These are phyloP conservation scores for Boletus insuetus DNA, from an alignment of 768 basidiomycete genomes.

Conservation along the genomic window DNA sequence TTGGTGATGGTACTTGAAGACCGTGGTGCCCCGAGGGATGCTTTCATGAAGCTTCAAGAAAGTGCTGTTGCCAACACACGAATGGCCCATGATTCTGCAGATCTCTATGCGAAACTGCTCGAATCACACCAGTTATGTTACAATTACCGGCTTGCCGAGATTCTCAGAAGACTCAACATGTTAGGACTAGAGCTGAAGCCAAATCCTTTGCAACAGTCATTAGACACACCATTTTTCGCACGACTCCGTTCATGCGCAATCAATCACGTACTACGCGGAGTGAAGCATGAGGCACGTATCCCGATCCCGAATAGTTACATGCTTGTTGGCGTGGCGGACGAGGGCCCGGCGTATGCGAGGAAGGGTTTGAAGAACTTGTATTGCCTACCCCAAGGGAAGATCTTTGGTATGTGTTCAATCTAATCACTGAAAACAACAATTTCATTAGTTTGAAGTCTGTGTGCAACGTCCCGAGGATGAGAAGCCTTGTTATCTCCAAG, in stretches of 20 bases:
- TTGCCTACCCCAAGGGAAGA: slow-evolving; percentile 51
- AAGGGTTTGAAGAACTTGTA: slow-evolving; percentile 54
- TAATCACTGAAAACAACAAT: neutral
- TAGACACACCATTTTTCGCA: slow-evolving; percentile 57
- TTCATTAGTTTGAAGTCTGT: slow-evolving; percentile 43
- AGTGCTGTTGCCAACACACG: slow-evolving; percentile 52
- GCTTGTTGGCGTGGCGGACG: slow-evolving; percentile 81
- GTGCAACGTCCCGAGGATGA: slow-evolving; percentile 50
- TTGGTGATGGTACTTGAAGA: slow-evolving; percentile 80
- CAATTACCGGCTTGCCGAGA: slow-evolving; percentile 47
- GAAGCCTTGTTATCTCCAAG: slow-evolving; percentile 55
- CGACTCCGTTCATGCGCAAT: slow-evolving; percentile 59
- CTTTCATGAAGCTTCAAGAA: slow-evolving; percentile 63
- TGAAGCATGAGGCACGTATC: slow-evolving; percentile 77
- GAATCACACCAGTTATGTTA: slow-evolving; percentile 44
- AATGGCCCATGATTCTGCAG: slow-evolving; percentile 57
- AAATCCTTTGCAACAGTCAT: slow-evolving; percentile 29
- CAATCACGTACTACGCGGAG: slow-evolving; percentile 62
- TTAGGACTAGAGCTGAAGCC: slow-evolving; percentile 48
- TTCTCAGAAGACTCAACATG: slow-evolving; percentile 49
- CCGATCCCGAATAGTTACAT: slow-evolving; percentile 64
- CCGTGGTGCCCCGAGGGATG: slow-evolving; percentile 55
- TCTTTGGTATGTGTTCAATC: slow-evolving; percentile 53
- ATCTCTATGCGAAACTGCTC: slow-evolving; percentile 48
- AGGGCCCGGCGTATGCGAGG: slow-evolving; percentile 61